Evolutionary conservation across 2,329 filamentous ascomycete genomes (phyloP).

Genomic region (Calonectria leucothoes): DNA sequence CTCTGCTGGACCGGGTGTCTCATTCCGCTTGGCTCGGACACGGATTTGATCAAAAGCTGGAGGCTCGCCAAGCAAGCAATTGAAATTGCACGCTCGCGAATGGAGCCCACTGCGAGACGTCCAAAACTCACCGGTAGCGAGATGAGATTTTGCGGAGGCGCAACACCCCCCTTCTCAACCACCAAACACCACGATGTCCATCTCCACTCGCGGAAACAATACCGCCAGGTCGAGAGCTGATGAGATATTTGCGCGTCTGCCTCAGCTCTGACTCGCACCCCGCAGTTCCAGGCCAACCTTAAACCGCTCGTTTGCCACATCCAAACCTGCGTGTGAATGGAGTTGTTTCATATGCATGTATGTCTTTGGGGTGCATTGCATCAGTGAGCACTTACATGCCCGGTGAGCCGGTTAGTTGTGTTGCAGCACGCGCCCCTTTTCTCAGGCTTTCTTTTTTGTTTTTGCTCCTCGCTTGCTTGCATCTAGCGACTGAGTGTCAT

Average conservation of each 20-base stretch:
- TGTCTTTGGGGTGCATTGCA: slow-evolving; percentile 11
- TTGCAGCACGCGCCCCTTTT: background rate
- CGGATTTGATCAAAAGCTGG: background rate
- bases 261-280: background rate
- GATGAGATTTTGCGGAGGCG: background rate
- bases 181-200: no score
- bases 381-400: background rate
- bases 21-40: background rate
- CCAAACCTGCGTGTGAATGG: background rate
- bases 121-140: no score
- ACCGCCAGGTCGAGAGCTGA: background rate
- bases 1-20: background rate
- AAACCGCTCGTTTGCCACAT: background rate
- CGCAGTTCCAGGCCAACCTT: slow-evolving; percentile 6
- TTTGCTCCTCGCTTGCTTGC: slow-evolving; percentile 2
- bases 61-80: background rate
- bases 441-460: background rate
- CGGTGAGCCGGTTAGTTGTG: background rate
- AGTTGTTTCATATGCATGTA: slow-evolving; percentile 13
- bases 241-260: background rate
- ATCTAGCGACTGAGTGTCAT: background rate
- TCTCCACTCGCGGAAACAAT: background rate
- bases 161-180: background rate
- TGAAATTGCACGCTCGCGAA: background rate
- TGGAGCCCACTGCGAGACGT: background rate